Evolutionary conservation across 208 protist genomes (phyloP), one percentile per base, ranked within the genome.

Genomic region (Wallacemonas sp.): DNA sequence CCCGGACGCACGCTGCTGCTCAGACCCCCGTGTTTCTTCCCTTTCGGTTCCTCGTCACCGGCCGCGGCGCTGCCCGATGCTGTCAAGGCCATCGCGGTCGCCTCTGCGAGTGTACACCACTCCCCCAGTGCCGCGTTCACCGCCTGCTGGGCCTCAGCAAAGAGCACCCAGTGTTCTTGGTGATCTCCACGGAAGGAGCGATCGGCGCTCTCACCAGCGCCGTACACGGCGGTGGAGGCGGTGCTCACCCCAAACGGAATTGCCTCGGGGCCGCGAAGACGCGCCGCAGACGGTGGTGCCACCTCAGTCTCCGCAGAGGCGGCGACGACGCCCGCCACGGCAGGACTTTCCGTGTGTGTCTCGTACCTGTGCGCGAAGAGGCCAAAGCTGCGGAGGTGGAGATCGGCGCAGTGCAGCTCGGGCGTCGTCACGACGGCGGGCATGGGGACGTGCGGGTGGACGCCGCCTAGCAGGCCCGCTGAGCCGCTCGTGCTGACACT

Each of bases 391-490:
- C 82, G 75, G 55, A 95, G 69, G 24, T 67, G 72, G 24, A 95
- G 70, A 21, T 75, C 79, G 11, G 77, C 77, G 45, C 86, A 95
- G 72, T 93, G 80, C 46, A 82, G 77, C 75, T 93, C 86, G 6
- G 86, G 90, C 5, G 66, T 68, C 9, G 27, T 41, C n/a, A 44
- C 38, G n/a, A 49, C 51, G n/a, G 61, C 31, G 15, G 42, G 12
- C 22, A 6, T 61, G 36, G 66, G 54, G 15, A 47, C 58, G 31
- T 44, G 55, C 15, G 38, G 47, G 6, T 28, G 47, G 1, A 31
- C 38, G 2, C 39, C 39, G 17, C 38, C 17, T 0, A 46, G 39
- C 27, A 59, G 3, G 34, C 36, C 19, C 21, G 36, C 55, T 1
- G 34, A n/a, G 26, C 12, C 26, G 33, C 12, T 12, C n/a, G 42